Conservation (phyloP, 129 eudicot species). For the Lactuca saligna region DNA sequence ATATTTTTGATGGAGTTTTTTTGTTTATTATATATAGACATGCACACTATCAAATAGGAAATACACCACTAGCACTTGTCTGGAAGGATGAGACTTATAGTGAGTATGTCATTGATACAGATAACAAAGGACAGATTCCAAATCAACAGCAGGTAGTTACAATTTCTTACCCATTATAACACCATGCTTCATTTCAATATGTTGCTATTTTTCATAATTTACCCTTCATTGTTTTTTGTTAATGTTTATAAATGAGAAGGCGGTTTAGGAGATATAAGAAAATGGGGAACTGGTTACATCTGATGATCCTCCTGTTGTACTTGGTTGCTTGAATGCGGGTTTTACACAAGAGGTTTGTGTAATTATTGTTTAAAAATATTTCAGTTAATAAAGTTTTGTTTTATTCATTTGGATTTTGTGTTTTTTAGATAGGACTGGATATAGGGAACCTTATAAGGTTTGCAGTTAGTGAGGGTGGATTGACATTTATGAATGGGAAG, state of each 20-base stretch:
- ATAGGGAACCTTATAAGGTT: slow-evolving; percentile 75
- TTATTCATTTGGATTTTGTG: slow-evolving; percentile 2
- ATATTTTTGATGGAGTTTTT: no score
- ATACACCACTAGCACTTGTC: no score
- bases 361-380: background rate
- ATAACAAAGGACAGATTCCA: slow-evolving; percentile 76
- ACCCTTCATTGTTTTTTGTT: background rate
- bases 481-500: slow-evolving; percentile 71
- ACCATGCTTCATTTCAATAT: no score
- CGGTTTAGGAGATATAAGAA: slow-evolving; percentile 78
- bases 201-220: no score
- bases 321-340: slow-evolving; percentile 65
- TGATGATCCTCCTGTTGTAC: slow-evolving; percentile 87
- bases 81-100: slow-evolving; percentile 87
- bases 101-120: slow-evolving; percentile 89
- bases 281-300: slow-evolving; percentile 84
- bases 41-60: no score
- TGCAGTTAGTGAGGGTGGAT: slow-evolving; percentile 70
- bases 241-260: slow-evolving; percentile 41
- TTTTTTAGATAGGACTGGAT: slow-evolving; percentile 55
- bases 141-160: slow-evolving; percentile 81
- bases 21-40: no score
- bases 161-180: no score
- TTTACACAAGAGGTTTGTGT: slow-evolving; percentile 81
- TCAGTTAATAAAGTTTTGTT: background rate